Evolutionary conservation across 805 yeast genomes (phyloP), one percentile per base, ranked within the genome.

Genomic region (Saccharomycopsis fermentans): DNA sequence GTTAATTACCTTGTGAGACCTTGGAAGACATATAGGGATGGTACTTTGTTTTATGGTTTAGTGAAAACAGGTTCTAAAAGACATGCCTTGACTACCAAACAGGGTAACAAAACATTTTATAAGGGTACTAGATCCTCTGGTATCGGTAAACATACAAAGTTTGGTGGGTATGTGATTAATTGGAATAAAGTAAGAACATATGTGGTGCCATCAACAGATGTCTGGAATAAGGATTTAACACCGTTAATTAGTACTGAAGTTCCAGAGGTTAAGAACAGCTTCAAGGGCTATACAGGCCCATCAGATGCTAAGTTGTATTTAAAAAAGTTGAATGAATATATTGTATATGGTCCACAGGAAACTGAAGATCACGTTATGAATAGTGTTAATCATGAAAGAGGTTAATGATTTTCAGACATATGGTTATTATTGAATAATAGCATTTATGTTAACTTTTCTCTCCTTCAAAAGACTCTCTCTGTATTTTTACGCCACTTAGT

Each of bases 81-180:
- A 75, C 79, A 80, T 68, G 80, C 96, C 4, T 75, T 92, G 65
- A 86, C 96, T 24, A 86, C 97, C 24, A 94, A 94, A 67, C 90
- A 89, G 69, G 98, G 99, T 67, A 92, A 94, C 73, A 90, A 91
- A 75, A 85, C 87, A 66, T 87, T 78, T 74, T 94, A 94, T 75
- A 94, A 94, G 71, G 99, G 99, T 76, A 94, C 98, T 24, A 81
- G 97, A 59, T 88, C 99, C 4, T 81, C 96, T 2, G 97, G 97
- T 71, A 82, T 90, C 62, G 99, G 99, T 69, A 77, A 76, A 56
- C 82, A 85, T 68, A 86, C 94, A 57, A 75, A 77, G 37, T 78
- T 77, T 61, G 97, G 96, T 57, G 79, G 81, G 24, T 94, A 90
- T 71, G 75, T 81, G 6, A 80, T 94, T 62, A 80, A 88, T 73